Base-by-base conservation (phyloP, 2,329 filamentous ascomycete genomes). In the Aspergillus phoenicis region DNA sequence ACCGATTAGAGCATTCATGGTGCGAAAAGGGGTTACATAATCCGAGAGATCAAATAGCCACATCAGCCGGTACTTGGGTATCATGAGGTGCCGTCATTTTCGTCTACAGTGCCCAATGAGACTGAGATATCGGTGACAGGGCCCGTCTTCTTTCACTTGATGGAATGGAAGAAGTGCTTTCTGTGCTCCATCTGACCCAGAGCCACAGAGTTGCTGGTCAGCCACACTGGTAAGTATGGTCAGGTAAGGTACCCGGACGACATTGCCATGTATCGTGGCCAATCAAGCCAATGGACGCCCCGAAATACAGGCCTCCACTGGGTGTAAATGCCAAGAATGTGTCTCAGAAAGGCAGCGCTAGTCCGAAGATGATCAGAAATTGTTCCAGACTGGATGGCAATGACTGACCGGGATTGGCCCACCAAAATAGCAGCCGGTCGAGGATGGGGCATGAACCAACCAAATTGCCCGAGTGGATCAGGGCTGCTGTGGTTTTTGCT, bases 341-440 rank as follows among this genome's bases (percentile, higher is more conserved):
- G 47, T 51, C 47, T 51, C 47, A 51, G 47, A 30, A 28, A 33
- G 26, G 15, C 47, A n/a, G 47, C 47, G 26, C 47, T 51, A 51
- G 57, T 60, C 57, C 61, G 59, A 63, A 51, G 57, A 58, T 52
- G 51, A 48, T 38, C 24, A 26, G 39, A 57, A 47, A 30, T 59
- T 61, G 58, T 63, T 65, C 63, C 59, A 65, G 59, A 65, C 62
- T 60, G 24, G 13, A n/a, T 17, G 2, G 41, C 58, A 38, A 24
- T 26, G 38, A 20, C 51, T 43, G 56, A 6, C 43, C 17, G 15
- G 56, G 58, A 64, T 66, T 63, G 56, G 62, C 4, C n/a, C 30
- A 49, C 57, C 47, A 61, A 58, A 64, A 63, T 64, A 64, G 58
- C 38, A 66, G 43, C 41, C 51, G 28, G 33, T 45, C 41, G 41